Percentiles rank a stretch among this genome's conserved stretches.
Conservation (phyloP, 192 early-diverging fungal species). For the Rhizophagus sp. region DNA sequence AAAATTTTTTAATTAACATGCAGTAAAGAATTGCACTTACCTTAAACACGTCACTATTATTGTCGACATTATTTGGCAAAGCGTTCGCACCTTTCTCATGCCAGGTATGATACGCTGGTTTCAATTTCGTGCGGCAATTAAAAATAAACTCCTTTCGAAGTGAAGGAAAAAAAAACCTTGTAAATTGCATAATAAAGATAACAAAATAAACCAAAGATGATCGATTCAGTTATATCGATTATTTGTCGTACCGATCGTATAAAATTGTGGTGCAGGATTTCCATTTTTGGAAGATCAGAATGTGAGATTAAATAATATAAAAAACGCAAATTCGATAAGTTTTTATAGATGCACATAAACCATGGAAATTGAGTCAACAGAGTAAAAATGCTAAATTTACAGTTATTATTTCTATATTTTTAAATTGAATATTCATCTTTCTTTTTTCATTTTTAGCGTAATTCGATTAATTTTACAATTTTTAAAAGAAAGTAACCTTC, state of each 20-base stretch:
- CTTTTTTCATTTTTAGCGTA: slow-evolving; percentile 45
- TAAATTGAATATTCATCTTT: neutral
- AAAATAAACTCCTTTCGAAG: neutral
- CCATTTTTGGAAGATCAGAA: neutral
- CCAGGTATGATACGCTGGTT: slow-evolving; percentile 32
- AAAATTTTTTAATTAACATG: neutral
- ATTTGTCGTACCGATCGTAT: neutral
- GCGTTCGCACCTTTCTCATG: slow-evolving; percentile 59
- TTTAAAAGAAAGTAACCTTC: slow-evolving; percentile 87
- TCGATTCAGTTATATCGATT: too few relatives aligned
- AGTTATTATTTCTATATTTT: neutral
- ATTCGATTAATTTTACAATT: slow-evolving; percentile 93
- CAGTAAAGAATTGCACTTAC: slow-evolving; percentile 39
- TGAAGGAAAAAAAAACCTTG: neutral
- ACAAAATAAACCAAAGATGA: neutral
- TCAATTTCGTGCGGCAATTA: neutral
- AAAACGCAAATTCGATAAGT: neutral
- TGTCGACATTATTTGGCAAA: slow-evolving; percentile 72
- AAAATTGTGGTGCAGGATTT: neutral
- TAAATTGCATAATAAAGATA: neutral
- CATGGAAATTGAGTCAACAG: slow-evolving; percentile 62
- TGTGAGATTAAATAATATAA: neutral
- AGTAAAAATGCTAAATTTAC: slow-evolving; percentile 42
- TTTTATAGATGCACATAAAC: slow-evolving; percentile 17
- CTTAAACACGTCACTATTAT: slow-evolving; percentile 70